phyloP scores from a whole-genome alignment of 2,329 filamentous ascomycete species.

The Claviceps digitariae region DNA sequence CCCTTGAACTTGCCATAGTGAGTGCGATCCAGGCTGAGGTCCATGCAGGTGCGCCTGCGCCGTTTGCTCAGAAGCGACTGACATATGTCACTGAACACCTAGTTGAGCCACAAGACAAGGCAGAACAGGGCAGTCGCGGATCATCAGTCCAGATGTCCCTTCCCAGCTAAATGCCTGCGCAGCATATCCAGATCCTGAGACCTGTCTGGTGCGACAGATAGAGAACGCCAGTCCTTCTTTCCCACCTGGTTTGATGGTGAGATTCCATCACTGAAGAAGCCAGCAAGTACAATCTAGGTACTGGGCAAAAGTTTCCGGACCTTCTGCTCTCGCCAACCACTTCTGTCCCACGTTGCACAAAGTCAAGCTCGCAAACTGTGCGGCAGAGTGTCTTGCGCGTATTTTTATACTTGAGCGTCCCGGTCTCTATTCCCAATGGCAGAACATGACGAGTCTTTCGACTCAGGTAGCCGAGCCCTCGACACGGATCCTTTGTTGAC shows the following conservation, averaged over 20 bases:
- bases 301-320: too few relatives aligned
- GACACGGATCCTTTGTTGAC: slow-evolving; percentile 32
- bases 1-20: not conserved
- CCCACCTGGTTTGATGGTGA: not conserved
- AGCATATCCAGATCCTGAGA: not conserved
- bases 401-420: not conserved
- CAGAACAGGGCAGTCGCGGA: not conserved
- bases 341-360: not conserved
- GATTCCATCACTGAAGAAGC: not conserved
- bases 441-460: not conserved
- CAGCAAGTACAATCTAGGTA: not conserved
- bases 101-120: not conserved
- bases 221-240: not conserved
- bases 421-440: not conserved
- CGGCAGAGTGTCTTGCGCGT: not conserved
- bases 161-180: not conserved
- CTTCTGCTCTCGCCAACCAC: not conserved
- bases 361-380: not conserved
- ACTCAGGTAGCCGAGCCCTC: not conserved
- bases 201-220: not conserved
- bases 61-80: not conserved
- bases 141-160: not conserved
- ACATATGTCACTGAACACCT: not conserved
- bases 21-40: not conserved
- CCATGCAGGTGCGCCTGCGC: too few relatives aligned